phyloP scores from a whole-genome alignment of 1,139 yeast species.

The Magnusiomyces suaveolens region DNA sequence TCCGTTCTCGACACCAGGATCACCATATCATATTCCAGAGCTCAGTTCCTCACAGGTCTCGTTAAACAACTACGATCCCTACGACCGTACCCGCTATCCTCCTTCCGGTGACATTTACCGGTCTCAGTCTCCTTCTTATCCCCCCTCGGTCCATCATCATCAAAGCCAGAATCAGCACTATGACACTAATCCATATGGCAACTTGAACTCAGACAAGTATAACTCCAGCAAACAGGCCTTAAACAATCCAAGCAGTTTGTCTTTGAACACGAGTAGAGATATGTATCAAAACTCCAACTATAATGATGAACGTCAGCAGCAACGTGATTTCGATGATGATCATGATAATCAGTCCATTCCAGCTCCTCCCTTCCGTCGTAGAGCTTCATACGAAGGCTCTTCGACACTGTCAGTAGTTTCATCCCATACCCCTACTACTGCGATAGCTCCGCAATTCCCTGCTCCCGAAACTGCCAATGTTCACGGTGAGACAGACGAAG shows the following conservation, averaged over 20 bases:
- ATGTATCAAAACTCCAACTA: not conserved
- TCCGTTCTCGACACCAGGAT: constrained; percentile 8
- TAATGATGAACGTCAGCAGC: not conserved
- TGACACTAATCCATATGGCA: constrained; percentile 9
- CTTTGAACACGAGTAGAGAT: not conserved
- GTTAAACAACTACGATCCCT: constrained; percentile 11
- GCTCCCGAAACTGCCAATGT: constrained; percentile 4
- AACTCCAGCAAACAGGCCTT: constrained; percentile 8
- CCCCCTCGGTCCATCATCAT: constrained; percentile 6
- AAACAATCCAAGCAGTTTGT: constrained; percentile 5
- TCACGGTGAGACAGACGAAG: not conserved
- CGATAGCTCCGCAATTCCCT: constrained; percentile 3
- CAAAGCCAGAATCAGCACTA: constrained; percentile 8
- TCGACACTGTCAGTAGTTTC: constrained; percentile 9
- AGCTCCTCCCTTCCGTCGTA: not conserved
- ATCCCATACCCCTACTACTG: constrained; percentile 7
- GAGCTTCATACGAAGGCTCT: constrained; percentile 1
- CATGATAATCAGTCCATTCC: not conserved
- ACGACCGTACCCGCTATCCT: constrained; percentile 11
- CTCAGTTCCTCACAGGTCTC: constrained; percentile 10
- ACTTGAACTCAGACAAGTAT: not conserved
- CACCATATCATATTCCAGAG: constrained; percentile 5
- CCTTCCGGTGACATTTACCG: constrained; percentile 10
- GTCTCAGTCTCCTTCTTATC: constrained; percentile 8
- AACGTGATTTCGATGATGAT: not conserved